phyloP scores from a whole-genome alignment of 2,329 filamentous ascomycete genomes.

The Beauveria rudraprayagi region DNA sequence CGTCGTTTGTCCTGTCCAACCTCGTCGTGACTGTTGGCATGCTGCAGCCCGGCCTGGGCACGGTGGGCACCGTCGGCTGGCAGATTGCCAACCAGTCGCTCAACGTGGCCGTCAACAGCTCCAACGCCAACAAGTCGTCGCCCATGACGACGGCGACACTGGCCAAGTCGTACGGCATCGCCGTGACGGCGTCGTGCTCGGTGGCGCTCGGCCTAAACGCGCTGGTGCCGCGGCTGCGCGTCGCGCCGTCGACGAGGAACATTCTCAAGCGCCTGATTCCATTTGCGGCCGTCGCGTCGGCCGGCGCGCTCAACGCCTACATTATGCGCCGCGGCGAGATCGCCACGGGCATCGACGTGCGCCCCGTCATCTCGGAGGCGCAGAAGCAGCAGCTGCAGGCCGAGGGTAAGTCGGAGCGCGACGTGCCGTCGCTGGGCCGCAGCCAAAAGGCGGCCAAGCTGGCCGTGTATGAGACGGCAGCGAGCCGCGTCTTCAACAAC shows the following conservation, averaged over 20 bases:
- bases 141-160: constrained; percentile 75
- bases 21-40: constrained; percentile 92
- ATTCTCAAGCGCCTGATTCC: constrained; percentile 84
- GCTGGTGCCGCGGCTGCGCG: constrained; percentile 74
- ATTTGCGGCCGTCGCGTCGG: constrained; percentile 88
- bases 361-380: constrained; percentile 65
- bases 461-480: constrained; percentile 86
- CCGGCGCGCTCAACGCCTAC: constrained; percentile 89
- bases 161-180: constrained; percentile 81
- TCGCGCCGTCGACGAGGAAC: constrained; percentile 66
- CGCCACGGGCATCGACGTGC: constrained; percentile 84
- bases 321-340: constrained; percentile 98
- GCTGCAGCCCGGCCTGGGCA: constrained; percentile 82
- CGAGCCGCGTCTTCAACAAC: constrained; percentile 85
- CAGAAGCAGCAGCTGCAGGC: constrained; percentile 52
- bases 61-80: constrained; percentile 81
- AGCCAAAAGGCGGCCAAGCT: constrained; percentile 80
- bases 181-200: constrained; percentile 86
- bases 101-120: constrained; percentile 95
- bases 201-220: constrained; percentile 90
- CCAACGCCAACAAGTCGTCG: constrained; percentile 96
- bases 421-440: constrained; percentile 69
- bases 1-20: constrained; percentile 87
- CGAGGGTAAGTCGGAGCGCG: constrained; percentile 55
- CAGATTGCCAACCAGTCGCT: constrained; percentile 95